A percentile compares a stretch with the other conserved stretches of the same genome.
Evolutionary conservation across 2,329 filamentous ascomycete genomes (phyloP).

Genomic region (Acrodontium crateriforme): DNA sequence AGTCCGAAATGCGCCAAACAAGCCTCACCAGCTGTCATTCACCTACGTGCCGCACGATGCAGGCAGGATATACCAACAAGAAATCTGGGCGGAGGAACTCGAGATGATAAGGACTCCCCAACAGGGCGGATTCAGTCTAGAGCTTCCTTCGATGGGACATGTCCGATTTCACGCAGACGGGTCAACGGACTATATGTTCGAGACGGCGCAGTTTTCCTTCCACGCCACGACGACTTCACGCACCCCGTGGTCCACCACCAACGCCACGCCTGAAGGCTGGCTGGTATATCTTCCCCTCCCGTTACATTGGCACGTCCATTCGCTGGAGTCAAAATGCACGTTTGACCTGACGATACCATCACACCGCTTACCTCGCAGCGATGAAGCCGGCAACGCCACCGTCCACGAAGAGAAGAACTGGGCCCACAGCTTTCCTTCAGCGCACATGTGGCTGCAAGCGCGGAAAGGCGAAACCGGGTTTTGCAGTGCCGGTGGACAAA

Average conservation of each 20-base stretch:
- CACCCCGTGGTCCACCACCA: slow-evolving; percentile 25
- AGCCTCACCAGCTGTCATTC: slow-evolving; percentile 34
- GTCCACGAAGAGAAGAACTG: slow-evolving; percentile 41
- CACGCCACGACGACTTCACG: slow-evolving; percentile 25
- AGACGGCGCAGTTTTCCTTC: slow-evolving; percentile 25
- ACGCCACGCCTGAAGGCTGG: slow-evolving; percentile 31
- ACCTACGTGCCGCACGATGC: slow-evolving; percentile 31
- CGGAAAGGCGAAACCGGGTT: slow-evolving; percentile 18
- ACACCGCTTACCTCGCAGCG: slow-evolving; percentile 11
- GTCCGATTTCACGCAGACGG: slow-evolving; percentile 24
- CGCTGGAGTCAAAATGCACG: slow-evolving; percentile 26
- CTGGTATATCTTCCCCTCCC: slow-evolving; percentile 34
- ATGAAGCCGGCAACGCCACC: slow-evolving; percentile 21
- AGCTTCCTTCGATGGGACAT: slow-evolving; percentile 26
- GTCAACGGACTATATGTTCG: slow-evolving; percentile 24
- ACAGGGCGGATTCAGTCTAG: slow-evolving; percentile 27
- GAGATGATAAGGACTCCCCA: slow-evolving; percentile 18
- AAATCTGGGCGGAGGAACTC: slow-evolving; percentile 30
- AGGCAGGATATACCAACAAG: slow-evolving; percentile 25
- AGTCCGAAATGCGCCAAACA: slow-evolving; percentile 28
- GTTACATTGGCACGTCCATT: slow-evolving; percentile 39
- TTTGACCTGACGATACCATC: slow-evolving; percentile 27
- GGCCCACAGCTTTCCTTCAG: slow-evolving; percentile 32
- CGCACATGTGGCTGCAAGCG: slow-evolving; percentile 30
- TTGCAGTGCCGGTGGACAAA: slow-evolving; percentile 26